phyloP scores from a whole-genome alignment of 2,329 filamentous ascomycete genomes.

The Ophiostoma quercus region DNA sequence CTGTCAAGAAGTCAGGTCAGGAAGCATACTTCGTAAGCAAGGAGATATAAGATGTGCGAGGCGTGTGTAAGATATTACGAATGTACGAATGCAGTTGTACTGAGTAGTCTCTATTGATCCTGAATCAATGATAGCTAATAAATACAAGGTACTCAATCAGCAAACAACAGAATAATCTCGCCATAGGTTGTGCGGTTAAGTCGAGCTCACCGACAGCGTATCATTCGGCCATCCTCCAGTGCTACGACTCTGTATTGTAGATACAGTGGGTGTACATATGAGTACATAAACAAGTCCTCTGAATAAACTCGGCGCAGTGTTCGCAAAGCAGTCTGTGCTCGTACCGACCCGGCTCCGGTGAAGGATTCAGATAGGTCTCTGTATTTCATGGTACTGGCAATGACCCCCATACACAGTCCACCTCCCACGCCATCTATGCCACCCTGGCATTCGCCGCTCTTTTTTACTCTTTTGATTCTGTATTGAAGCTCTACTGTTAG shows the following conservation, averaged over 20 bases:
- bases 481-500: background rate
- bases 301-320: conserved; percentile 1
- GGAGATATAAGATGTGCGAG: no score
- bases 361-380: background rate
- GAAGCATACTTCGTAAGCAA: no score
- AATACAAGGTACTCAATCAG: no score
- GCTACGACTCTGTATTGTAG: background rate
- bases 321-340: conserved; percentile 10
- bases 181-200: background rate
- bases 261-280: no score
- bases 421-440: background rate
- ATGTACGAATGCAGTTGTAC: no score
- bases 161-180: background rate
- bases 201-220: background rate
- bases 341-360: background rate
- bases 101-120: no score
- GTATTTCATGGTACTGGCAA: background rate
- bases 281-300: no score
- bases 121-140: no score
- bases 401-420: background rate
- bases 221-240: conserved; percentile 2
- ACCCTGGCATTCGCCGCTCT: background rate
- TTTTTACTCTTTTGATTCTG: background rate
- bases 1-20: no score
- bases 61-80: background rate